Percentiles rank a stretch among this genome's conserved stretches.
Conservation (phyloP, 2,329 filamentous ascomycete species). For the Cercospora berteroae region DNA sequence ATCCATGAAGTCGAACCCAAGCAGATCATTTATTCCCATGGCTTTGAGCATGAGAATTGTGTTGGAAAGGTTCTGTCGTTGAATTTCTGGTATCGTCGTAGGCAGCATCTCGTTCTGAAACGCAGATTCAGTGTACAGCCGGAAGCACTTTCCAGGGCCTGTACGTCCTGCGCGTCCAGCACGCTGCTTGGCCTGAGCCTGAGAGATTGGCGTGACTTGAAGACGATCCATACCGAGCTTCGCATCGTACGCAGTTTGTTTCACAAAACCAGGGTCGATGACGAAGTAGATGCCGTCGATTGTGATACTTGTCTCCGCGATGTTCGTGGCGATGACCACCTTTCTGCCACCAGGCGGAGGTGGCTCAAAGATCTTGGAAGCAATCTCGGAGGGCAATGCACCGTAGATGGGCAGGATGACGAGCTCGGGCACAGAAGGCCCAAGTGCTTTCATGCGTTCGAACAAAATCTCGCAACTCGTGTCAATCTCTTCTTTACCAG, state of each 20-base stretch:
- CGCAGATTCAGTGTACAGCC: constrained; percentile 90
- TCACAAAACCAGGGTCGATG: constrained; percentile 94
- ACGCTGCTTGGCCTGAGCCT: constrained; percentile 93
- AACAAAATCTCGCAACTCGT: constrained; percentile 88
- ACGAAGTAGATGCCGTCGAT: constrained; percentile 98
- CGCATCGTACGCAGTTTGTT: constrained; percentile 94
- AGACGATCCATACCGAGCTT: constrained; percentile 98
- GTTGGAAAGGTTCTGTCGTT: constrained; percentile 85
- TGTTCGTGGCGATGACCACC: constrained; percentile 96
- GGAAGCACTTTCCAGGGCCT: constrained; percentile 92
- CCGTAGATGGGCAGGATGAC: constrained; percentile 96
- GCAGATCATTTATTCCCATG: constrained; percentile 96
- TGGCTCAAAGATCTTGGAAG: constrained; percentile 91
- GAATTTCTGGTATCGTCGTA: constrained; percentile 93
- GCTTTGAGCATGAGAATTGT: constrained; percentile 98
- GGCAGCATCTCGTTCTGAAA: constrained; percentile 97
- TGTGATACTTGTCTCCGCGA: constrained; percentile 95
- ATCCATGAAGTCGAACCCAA: constrained; percentile 99
- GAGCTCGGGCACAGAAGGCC: constrained; percentile 84
- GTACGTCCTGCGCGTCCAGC: constrained; percentile 91
- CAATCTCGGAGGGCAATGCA: constrained; percentile 87
- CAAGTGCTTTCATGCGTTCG: constrained; percentile 94
- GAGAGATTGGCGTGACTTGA: constrained; percentile 92
- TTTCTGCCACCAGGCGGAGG: constrained; percentile 83
- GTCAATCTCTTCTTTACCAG: constrained; percentile 96